These are phyloP conservation scores for Antrodiella citrinella DNA, from an alignment of 768 basidiomycete genomes.

Conservation along the genomic window DNA sequence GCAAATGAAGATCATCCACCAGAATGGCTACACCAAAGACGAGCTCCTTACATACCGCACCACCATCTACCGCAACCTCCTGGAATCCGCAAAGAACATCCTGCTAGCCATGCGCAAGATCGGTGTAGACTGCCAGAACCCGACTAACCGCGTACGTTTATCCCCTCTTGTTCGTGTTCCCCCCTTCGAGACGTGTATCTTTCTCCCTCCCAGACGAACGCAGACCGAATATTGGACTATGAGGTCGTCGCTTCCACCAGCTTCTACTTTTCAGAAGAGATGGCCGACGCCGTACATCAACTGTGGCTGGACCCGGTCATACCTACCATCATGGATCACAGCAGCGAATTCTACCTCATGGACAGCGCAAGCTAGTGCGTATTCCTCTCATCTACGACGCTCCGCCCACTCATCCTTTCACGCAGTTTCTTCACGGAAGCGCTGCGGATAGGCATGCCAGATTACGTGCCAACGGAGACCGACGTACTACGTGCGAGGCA, in stretches of 20 bases:
- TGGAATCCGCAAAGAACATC: slow-evolving; percentile 84
- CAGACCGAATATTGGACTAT: slow-evolving; percentile 58
- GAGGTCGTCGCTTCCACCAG: slow-evolving; percentile 34
- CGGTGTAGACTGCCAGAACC: slow-evolving; percentile 65
- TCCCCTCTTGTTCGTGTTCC: background rate
- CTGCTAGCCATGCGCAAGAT: slow-evolving; percentile 83
- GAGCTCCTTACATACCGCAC: slow-evolving; percentile 73
- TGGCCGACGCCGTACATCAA: slow-evolving; percentile 60
- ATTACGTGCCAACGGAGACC: slow-evolving; percentile 79
- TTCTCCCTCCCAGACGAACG: slow-evolving; percentile 28
- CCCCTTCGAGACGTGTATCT: background rate
- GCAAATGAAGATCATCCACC: slow-evolving; percentile 98
- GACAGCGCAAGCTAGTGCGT: slow-evolving; percentile 87
- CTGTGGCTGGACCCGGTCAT: slow-evolving; percentile 64
- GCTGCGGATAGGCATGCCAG: slow-evolving; percentile 68
- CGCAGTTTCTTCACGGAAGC: slow-evolving; percentile 80
- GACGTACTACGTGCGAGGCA: slow-evolving; percentile 85
- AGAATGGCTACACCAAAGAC: slow-evolving; percentile 74
- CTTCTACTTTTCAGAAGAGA: slow-evolving; percentile 48
- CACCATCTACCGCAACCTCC: slow-evolving; percentile 77
- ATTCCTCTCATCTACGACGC: background rate
- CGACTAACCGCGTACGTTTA: slow-evolving; percentile 48
- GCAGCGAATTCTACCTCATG: slow-evolving; percentile 85
- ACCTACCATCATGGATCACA: slow-evolving; percentile 42
- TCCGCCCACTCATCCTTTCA: slow-evolving; percentile 2